Conservation (phyloP, 441 rosid species). For the Pelargonium cotyledonis region DNA sequence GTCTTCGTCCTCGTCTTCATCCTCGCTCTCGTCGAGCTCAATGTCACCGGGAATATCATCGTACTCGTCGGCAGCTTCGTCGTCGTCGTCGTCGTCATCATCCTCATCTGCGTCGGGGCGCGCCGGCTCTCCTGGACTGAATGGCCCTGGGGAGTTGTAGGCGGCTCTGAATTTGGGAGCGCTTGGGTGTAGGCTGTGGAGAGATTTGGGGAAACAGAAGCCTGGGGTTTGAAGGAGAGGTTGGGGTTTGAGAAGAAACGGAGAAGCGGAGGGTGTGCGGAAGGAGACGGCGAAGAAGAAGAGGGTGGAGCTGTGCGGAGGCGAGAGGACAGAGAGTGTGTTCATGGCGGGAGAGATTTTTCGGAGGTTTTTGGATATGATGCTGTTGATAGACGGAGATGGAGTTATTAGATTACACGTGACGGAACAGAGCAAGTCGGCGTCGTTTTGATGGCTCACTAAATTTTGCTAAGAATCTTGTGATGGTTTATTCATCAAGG, state of each 20-base stretch:
- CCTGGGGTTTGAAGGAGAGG: constrained; percentile 24
- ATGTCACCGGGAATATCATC: constrained; percentile 37
- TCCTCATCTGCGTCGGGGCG: constrained; percentile 48
- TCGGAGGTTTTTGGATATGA: constrained; percentile 8
- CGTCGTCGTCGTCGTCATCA: constrained; percentile 43
- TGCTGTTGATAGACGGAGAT: neutral
- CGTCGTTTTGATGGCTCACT: neutral
- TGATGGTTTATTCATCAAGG: too few relatives aligned
- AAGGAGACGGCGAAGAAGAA: constrained; percentile 19
- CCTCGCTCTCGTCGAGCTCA: constrained; percentile 40
- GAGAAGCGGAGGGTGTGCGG: constrained; percentile 12
- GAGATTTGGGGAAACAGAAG: constrained; percentile 25
- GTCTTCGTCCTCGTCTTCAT: constrained; percentile 34
- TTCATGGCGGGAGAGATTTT: constrained; percentile 55
- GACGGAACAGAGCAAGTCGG: neutral
- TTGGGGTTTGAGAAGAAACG: constrained; percentile 11
- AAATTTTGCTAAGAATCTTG: neutral
- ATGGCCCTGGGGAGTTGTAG: constrained; percentile 32
- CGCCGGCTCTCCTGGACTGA: constrained; percentile 40
- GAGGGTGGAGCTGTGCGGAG: constrained; percentile 20
- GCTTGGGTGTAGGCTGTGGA: constrained; percentile 8
- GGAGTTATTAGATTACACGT: neutral
- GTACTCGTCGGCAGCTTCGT: constrained; percentile 60
- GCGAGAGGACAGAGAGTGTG: constrained; percentile 38
- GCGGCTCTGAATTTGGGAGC: constrained; percentile 21